Evolutionary conservation across 1,284 basidiomycete species (phyloP).

Genomic region (Ganoderma sinense): DNA sequence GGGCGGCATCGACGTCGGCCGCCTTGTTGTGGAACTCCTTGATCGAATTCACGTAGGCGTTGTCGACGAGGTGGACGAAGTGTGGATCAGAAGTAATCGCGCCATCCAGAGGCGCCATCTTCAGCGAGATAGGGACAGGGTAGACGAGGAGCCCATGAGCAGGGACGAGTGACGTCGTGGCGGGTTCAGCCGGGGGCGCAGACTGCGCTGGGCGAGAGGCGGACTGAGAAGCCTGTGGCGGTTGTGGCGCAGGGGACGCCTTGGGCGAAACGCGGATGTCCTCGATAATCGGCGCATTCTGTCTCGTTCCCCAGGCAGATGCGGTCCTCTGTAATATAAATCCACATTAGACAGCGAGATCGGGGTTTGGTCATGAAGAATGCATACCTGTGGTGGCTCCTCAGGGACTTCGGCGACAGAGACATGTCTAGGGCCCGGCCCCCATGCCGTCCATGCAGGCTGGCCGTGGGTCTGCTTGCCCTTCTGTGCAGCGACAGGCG

Average conservation of each 20-base stretch:
- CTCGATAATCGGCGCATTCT: slow-evolving; percentile 19
- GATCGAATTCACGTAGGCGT: slow-evolving; percentile 28
- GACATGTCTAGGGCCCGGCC: slow-evolving; percentile 3
- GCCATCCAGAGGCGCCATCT: slow-evolving; percentile 14
- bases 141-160: slow-evolving; percentile 22
- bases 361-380: neutral
- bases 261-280: slow-evolving; percentile 18
- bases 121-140: slow-evolving; percentile 23
- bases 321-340: slow-evolving; percentile 7
- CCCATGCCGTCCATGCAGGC: slow-evolving; percentile 18
- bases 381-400: slow-evolving; percentile 20
- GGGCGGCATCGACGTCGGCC: slow-evolving; percentile 33
- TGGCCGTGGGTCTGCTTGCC: slow-evolving; percentile 13
- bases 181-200: neutral
- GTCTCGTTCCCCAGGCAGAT: slow-evolving; percentile 8
- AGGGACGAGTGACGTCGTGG: neutral
- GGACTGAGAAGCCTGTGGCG: slow-evolving; percentile 12
- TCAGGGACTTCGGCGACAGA: slow-evolving; percentile 22
- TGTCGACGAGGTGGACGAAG: slow-evolving; percentile 20
- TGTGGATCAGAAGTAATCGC: slow-evolving; percentile 15
- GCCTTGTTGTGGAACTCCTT: slow-evolving; percentile 33
- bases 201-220: slow-evolving; percentile 11
- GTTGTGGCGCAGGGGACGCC: slow-evolving; percentile 7
- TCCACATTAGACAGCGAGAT: neutral
- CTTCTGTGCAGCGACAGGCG: slow-evolving; percentile 15